These are phyloP conservation scores for Fusarium brevicatenulatum DNA, from an alignment of 2,329 filamentous ascomycete species.

Conservation along the genomic window DNA sequence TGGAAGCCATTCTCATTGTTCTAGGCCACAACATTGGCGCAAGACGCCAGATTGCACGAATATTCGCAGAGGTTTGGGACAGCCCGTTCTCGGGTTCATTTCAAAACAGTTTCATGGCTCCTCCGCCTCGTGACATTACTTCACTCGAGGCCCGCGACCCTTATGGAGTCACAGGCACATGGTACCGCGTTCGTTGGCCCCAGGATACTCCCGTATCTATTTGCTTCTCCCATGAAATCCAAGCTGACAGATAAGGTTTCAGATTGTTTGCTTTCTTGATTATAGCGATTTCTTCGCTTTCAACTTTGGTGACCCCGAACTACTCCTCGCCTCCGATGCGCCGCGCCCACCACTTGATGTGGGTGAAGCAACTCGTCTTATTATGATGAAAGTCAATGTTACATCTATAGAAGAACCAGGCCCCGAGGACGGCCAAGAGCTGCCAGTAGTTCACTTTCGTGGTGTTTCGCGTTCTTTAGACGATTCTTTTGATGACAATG, in stretches of 20 bases:
- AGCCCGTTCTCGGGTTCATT: slow-evolving; percentile 66
- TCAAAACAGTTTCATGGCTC: slow-evolving; percentile 59
- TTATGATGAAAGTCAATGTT: slow-evolving; percentile 73
- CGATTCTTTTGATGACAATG: slow-evolving; percentile 73
- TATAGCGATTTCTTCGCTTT: slow-evolving; percentile 78
- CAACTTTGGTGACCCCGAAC: slow-evolving; percentile 68
- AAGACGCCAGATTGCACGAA: slow-evolving; percentile 57
- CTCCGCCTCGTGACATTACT: slow-evolving; percentile 48
- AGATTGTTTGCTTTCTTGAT: slow-evolving; percentile 66
- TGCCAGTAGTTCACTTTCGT: slow-evolving; percentile 75
- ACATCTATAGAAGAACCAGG: slow-evolving; percentile 69
- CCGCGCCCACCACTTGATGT: slow-evolving; percentile 66
- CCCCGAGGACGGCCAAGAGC: slow-evolving; percentile 63
- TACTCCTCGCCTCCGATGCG: slow-evolving; percentile 53
- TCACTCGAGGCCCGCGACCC: slow-evolving; percentile 69
- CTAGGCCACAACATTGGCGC: slow-evolving; percentile 69
- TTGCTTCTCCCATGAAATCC: not conserved
- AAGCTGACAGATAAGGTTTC: slow-evolving; percentile 32
- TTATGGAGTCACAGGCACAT: slow-evolving; percentile 76
- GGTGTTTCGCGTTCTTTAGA: slow-evolving; percentile 72
- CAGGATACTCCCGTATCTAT: not conserved
- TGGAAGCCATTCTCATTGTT: slow-evolving; percentile 78
- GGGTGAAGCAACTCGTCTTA: slow-evolving; percentile 75
- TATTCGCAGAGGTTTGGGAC: slow-evolving; percentile 65
- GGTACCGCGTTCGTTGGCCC: slow-evolving; percentile 67